Evolutionary conservation across 2,329 filamentous ascomycete species (phyloP).

Genomic region (Thielaviopsis euricoi): DNA sequence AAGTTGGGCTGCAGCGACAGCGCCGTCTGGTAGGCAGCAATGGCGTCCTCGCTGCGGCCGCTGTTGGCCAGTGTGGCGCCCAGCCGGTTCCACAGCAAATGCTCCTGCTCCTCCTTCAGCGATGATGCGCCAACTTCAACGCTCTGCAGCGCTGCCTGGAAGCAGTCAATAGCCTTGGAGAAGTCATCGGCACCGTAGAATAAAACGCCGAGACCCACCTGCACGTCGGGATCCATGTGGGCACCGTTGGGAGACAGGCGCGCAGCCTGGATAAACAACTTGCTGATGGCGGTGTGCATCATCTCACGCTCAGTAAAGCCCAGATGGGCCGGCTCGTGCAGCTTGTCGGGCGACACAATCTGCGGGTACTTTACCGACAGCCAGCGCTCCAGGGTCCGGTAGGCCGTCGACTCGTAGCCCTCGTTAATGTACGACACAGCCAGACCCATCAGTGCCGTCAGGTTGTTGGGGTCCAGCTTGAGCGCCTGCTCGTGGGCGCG

Average conservation of each 20-base stretch:
- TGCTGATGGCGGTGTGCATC: slow-evolving; percentile 78
- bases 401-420: slow-evolving; percentile 92
- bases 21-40: slow-evolving; percentile 88
- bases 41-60: slow-evolving; percentile 85
- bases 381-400: slow-evolving; percentile 92
- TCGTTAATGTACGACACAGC: slow-evolving; percentile 98
- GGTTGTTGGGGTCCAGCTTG: slow-evolving; percentile 72
- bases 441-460: slow-evolving; percentile 82
- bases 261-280: slow-evolving; percentile 80
- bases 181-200: slow-evolving; percentile 98
- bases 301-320: slow-evolving; percentile 87
- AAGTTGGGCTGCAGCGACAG: slow-evolving; percentile 87
- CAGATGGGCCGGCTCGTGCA: slow-evolving; percentile 64
- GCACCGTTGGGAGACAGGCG: slow-evolving; percentile 82
- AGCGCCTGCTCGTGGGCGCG: slow-evolving; percentile 82
- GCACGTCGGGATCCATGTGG: slow-evolving; percentile 96
- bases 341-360: slow-evolving; percentile 54
- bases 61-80: slow-evolving; percentile 93
- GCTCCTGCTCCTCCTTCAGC: slow-evolving; percentile 73
- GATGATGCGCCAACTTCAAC: slow-evolving; percentile 61
- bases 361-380: slow-evolving; percentile 85
- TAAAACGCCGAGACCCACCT: slow-evolving; percentile 88
- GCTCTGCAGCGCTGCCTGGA: slow-evolving; percentile 74
- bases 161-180: slow-evolving; percentile 97
- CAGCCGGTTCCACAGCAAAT: slow-evolving; percentile 92